Conservation (phyloP, 805 yeast genomes). For the Cyberlindnera euphorbiiphila region DNA sequence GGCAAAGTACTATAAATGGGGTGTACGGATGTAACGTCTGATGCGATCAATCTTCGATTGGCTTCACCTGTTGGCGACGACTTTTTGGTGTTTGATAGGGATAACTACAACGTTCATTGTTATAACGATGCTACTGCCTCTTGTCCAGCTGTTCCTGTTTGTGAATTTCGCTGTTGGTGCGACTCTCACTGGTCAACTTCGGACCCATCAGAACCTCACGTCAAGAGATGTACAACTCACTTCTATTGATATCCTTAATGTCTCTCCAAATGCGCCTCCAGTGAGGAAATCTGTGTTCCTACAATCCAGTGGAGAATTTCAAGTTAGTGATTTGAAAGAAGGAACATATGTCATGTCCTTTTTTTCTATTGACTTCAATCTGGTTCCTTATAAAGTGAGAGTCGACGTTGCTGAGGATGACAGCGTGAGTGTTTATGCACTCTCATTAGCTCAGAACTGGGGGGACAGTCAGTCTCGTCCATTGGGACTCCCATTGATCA, state of each 20-base stretch:
- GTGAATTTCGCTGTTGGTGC: slow-evolving; percentile 8
- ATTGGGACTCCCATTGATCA: slow-evolving; percentile 22
- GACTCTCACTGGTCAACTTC: slow-evolving; percentile 15
- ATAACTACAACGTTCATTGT: no score
- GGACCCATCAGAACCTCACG: slow-evolving; percentile 14
- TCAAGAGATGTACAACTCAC: slow-evolving; percentile 15
- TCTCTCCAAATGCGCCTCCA: background rate
- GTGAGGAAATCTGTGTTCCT: slow-evolving; percentile 10
- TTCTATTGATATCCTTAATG: slow-evolving; percentile 13
- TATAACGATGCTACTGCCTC: background rate
- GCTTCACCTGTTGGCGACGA: no score
- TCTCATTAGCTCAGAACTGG: slow-evolving; percentile 15
- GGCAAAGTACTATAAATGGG: no score
- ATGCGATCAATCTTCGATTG: no score
- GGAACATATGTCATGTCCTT: slow-evolving; percentile 22
- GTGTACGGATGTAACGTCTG: no score
- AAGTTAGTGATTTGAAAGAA: slow-evolving; percentile 11
- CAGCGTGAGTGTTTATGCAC: slow-evolving; percentile 10
- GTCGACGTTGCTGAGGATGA: slow-evolving; percentile 17
- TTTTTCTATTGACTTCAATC: slow-evolving; percentile 21
- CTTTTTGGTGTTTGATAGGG: no score
- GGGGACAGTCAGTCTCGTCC: slow-evolving; percentile 2
- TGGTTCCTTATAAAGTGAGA: slow-evolving; percentile 23
- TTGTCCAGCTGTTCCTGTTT: background rate
- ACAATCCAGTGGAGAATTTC: slow-evolving; percentile 16